These are phyloP conservation scores for Stephania yunnanensis DNA, from an alignment of 164 flowering plant species.

Conservation along the genomic window DNA sequence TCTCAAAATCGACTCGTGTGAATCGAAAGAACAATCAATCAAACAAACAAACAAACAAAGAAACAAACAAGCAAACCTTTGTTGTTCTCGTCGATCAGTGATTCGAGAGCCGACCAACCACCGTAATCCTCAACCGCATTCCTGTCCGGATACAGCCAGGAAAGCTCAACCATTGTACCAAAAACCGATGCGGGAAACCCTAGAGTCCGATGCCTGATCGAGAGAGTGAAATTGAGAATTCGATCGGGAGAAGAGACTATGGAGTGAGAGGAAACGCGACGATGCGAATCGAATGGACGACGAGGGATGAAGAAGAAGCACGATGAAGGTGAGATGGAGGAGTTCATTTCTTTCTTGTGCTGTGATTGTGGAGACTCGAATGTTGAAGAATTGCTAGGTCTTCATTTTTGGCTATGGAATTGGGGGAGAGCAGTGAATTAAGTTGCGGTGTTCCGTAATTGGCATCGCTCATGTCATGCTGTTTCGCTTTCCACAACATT, in stretches of 20 bases:
- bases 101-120: slow-evolving; percentile 50
- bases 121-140: slow-evolving; percentile 26
- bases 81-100: slow-evolving; percentile 19
- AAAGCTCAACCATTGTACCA: slow-evolving; percentile 20
- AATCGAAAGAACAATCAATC: neutral
- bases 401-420: neutral
- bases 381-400: neutral
- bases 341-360: neutral
- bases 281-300: slow-evolving; percentile 11
- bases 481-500: too few species aligned
- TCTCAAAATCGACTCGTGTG: neutral
- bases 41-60: neutral
- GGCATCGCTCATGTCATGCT: too few species aligned
- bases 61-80: slow-evolving; percentile 24
- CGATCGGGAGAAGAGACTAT: slow-evolving; percentile 13
- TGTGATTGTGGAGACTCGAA: neutral
- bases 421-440: neutral
- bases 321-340: slow-evolving; percentile 14
- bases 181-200: slow-evolving; percentile 21
- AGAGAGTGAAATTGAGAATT: slow-evolving; percentile 5
- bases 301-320: slow-evolving; percentile 12
- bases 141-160: slow-evolving; percentile 34
- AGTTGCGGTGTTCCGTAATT: neutral
- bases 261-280: slow-evolving; percentile 9
- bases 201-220: slow-evolving; percentile 6